Evolutionary conservation across 345 rosid genomes (phyloP).

Genomic region (Eucalyptus pumila): DNA sequence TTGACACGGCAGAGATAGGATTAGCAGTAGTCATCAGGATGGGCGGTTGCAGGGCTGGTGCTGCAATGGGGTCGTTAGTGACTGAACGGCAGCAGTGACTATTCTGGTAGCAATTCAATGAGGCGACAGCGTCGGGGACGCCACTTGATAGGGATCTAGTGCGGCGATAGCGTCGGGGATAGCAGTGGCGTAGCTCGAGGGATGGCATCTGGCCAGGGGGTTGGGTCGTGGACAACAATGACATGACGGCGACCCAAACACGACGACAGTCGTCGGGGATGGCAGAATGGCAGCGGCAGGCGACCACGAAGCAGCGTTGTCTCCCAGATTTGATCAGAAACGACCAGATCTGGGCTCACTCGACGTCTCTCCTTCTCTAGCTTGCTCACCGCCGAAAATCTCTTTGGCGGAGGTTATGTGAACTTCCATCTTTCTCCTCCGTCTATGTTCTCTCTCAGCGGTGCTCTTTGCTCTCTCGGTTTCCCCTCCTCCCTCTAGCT

Average conservation of each 20-base stretch:
- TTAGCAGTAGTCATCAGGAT: rapidly evolving
- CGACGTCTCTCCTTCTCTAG: rapidly evolving
- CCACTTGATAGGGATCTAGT: rapidly evolving
- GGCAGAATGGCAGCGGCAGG: rapidly evolving
- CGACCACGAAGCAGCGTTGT: too few species aligned
- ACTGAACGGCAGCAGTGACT: rapidly evolving
- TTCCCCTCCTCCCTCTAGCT: too few species aligned
- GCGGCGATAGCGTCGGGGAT: rapidly evolving
- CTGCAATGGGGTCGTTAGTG: rapidly evolving
- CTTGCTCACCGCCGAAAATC: rapidly evolving
- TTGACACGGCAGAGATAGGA: rapidly evolving
- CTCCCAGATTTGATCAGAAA: rapidly evolving
- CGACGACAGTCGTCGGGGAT: too few species aligned
- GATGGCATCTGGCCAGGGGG: too few species aligned
- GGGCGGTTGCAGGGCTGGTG: too few species aligned
- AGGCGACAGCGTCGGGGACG: rapidly evolving
- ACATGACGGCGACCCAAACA: too few species aligned
- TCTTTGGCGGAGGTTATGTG: too few species aligned
- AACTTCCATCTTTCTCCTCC: too few species aligned
- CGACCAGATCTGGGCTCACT: rapidly evolving
- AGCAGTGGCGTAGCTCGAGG: rapidly evolving
- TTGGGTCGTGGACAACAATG: rapidly evolving
- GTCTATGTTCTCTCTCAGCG: rapidly evolving
- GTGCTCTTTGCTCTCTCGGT: too few species aligned
- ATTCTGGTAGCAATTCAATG: rapidly evolving